A percentile compares a stretch with the other conserved stretches of the same genome.
Conservation (phyloP, 106 monocot species). For the Dioscorea zingiberensis region DNA sequence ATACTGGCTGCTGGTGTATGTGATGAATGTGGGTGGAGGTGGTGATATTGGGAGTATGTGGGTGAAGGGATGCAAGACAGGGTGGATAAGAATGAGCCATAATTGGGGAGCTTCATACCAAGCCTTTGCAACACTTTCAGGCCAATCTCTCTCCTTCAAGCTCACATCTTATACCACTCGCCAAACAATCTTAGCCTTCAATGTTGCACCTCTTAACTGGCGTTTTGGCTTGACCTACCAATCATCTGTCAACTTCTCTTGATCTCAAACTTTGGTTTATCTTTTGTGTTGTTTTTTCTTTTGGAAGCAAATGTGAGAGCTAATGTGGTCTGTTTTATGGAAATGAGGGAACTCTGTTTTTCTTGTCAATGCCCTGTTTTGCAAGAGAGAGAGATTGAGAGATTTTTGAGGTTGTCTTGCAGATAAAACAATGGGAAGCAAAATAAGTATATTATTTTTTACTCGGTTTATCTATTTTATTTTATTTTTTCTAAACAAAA, state of each 20-base stretch:
- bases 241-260: slow-evolving; percentile 25
- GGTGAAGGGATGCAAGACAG: slow-evolving; percentile 50
- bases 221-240: slow-evolving; percentile 52
- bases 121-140: slow-evolving; percentile 37
- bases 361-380: too few relatives aligned
- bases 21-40: slow-evolving; percentile 63
- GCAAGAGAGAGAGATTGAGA: too few relatives aligned
- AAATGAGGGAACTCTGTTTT: too few relatives aligned
- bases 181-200: slow-evolving; percentile 37
- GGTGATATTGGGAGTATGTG: slow-evolving; percentile 51
- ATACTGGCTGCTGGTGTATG: slow-evolving; percentile 75
- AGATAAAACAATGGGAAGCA: too few relatives aligned
- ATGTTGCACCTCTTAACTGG: slow-evolving; percentile 72
- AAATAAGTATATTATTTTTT: too few relatives aligned
- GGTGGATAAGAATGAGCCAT: slow-evolving; percentile 66
- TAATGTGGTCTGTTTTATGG: too few relatives aligned
- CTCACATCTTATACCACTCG: slow-evolving; percentile 49
- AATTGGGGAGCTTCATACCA: slow-evolving; percentile 87
- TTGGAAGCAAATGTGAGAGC: too few relatives aligned
- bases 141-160: slow-evolving; percentile 55
- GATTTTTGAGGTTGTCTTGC: too few relatives aligned
- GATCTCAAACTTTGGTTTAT: slow-evolving; percentile 1
- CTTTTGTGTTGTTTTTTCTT: too few relatives aligned
- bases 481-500: too few relatives aligned
- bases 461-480: too few relatives aligned